Evolutionary conservation across 208 protist species (phyloP), one percentile per base, ranked within the genome.

Genomic region (Phytomonas sp.): DNA sequence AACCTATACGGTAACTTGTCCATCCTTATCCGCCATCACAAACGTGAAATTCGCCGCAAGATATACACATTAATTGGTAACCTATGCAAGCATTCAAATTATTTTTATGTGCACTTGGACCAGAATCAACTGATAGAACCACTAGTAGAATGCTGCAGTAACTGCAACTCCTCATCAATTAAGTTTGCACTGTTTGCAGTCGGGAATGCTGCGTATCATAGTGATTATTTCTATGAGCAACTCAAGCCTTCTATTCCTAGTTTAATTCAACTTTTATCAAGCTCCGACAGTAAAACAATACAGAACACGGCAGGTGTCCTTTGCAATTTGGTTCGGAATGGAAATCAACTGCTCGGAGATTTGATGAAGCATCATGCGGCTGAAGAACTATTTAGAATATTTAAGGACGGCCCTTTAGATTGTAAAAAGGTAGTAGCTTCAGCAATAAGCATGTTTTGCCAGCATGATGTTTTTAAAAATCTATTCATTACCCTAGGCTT

Each of bases 121-220:
- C 83, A 83, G 68, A 71, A 92, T 73, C 71, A 76, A 51, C 73
- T 97, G 60, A 79, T 96, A 46, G 79, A 82, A 37, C 73, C 62
- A 5, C 74, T 98, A 6, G 88, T 98, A 60, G 67, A 83, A 36
- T 84, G 90, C 68, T 98, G 95, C 75, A 74, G 63, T 32, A 91
- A 96, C 76, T 70, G 79, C 37, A 91, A 98, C 72, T 46, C 76
- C 46, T 78, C 75, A 53, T 97, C 96, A 11, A 82, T 96, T 73
- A 98, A 98, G 74, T 96, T 98, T 73, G 96, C 97, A 8, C 95
- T 92, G 37, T 98, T 99, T 82, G 97, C 97, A 6, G 79, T 97
- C 31, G 96, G 97, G 51, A 99, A 99, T 79, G 93, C 96, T 43
- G 92, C 91, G 8, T 98, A 98, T 73, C 95, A 98, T 74, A 96